Evolutionary conservation across 352 stramenopile species (phyloP).

Genomic region (Halophytophthora polymorphica): DNA sequence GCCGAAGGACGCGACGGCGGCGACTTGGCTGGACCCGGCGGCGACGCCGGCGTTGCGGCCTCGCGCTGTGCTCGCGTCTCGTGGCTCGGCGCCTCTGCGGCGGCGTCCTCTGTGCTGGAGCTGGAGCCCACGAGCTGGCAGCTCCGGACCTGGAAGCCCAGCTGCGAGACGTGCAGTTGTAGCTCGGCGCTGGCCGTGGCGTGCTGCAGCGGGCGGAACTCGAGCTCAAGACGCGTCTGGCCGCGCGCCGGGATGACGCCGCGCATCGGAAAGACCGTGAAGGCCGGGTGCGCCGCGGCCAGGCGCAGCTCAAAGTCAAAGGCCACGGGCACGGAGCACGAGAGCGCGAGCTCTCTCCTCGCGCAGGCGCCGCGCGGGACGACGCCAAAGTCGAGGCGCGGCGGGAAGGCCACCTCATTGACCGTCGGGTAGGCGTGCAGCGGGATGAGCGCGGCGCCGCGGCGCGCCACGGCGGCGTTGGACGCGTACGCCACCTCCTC

Average conservation of each 20-base stretch:
- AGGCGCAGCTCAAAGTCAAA: constrained; percentile 86
- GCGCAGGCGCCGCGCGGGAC: constrained; percentile 49
- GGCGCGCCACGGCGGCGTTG: constrained; percentile 34
- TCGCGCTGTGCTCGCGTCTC: not conserved
- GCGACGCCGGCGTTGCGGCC: not conserved
- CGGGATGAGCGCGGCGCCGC: constrained; percentile 59
- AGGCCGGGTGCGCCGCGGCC: constrained; percentile 62
- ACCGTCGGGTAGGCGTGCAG: constrained; percentile 87
- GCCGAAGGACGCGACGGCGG: constrained; percentile 1
- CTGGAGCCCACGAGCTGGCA: constrained; percentile 70
- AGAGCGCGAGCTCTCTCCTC: constrained; percentile 38
- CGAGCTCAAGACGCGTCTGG: constrained; percentile 58
- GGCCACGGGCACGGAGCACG: constrained; percentile 81
- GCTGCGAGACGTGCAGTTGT: constrained; percentile 70
- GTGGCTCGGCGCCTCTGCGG: not conserved
- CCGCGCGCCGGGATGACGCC: constrained; percentile 75
- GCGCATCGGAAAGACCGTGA: constrained; percentile 67
- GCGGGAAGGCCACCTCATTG: constrained; percentile 74
- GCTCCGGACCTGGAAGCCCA: constrained; percentile 63
- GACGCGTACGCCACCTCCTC: constrained; percentile 71
- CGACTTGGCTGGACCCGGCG: constrained; percentile 7
- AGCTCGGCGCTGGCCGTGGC: constrained; percentile 68
- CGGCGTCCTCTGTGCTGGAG: constrained; percentile 19
- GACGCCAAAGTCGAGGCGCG: constrained; percentile 79
- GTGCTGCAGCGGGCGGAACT: constrained; percentile 65